Evolutionary conservation across 2,329 filamentous ascomycete genomes (phyloP).

Genomic region (Colletotrichum sp.): DNA sequence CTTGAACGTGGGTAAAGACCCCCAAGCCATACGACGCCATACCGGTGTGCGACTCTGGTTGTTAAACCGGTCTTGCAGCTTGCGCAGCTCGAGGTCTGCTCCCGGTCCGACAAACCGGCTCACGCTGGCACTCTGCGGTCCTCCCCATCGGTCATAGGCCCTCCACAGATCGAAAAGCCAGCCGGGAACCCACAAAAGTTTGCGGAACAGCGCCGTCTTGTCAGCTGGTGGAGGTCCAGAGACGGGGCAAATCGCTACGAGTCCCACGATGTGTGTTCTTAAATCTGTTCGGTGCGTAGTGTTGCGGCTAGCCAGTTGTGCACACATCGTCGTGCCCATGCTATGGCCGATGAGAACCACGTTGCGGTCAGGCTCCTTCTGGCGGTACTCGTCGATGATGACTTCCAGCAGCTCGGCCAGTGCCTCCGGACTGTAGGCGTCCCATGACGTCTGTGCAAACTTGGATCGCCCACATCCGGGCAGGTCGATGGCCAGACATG

Average conservation of each 20-base stretch:
- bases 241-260: slow-evolving; percentile 83
- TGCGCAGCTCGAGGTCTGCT: slow-evolving; percentile 69
- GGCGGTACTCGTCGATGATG: slow-evolving; percentile 76
- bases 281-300: slow-evolving; percentile 53
- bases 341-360: slow-evolving; percentile 88
- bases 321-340: slow-evolving; percentile 83
- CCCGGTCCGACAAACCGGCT: slow-evolving; percentile 73
- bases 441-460: slow-evolving; percentile 73
- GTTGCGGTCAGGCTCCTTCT: slow-evolving; percentile 68
- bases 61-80: slow-evolving; percentile 77
- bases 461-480: slow-evolving; percentile 86
- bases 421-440: slow-evolving; percentile 79
- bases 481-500: slow-evolving; percentile 87
- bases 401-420: slow-evolving; percentile 76
- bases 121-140: slow-evolving; percentile 79
- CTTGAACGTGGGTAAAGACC: slow-evolving; percentile 67
- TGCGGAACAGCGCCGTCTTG: slow-evolving; percentile 50
- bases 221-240: slow-evolving; percentile 65
- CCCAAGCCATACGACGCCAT: slow-evolving; percentile 81
- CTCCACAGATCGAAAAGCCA: slow-evolving; percentile 79
- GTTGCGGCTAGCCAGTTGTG: slow-evolving; percentile 65
- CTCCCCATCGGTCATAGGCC: slow-evolving; percentile 79
- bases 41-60: slow-evolving; percentile 81
- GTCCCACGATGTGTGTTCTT: slow-evolving; percentile 70
- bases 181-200: slow-evolving; percentile 71